Evolutionary conservation across 2,329 filamentous ascomycete genomes (phyloP), one percentile per base, ranked within the genome.

Genomic region (Byssoonygena ceratinophila): DNA sequence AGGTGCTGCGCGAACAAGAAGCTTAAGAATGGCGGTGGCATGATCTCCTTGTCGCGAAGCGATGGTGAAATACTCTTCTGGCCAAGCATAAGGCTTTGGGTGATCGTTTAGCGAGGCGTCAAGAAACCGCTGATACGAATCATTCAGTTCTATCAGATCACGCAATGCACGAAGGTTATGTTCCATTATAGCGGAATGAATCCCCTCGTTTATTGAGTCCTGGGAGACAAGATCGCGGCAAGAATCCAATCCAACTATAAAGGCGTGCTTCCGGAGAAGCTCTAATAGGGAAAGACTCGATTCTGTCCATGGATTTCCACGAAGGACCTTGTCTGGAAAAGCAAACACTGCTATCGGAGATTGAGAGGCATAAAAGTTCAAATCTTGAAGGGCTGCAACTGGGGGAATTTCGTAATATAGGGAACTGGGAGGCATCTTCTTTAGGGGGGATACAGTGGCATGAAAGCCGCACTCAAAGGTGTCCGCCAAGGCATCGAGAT

Each of bases 111-210:
- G 18, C 18, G 9, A 6, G n/a, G 11, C 43, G 11, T 55, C 36
- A 11, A 57, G 43, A 40, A 51, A 48, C 40, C 63, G 62, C 46
- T 59, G 56, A 18, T 57, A 51, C 37, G 60, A 64, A 54, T 69
- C 65, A 47, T 70, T 68, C 5, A 72, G 57, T 47, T 69, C 69
- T 16, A 73, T 61, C 4, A 74, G 60, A 11, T 59, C 60, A 4
- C 59, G 51, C 4, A 73, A 60, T 0, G 66, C 67, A 3, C 54
- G 50, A 1, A 54, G 27, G 31, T 73, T 67, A 9, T 61, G 54
- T 4, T 65, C 59, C 6, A 59, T 27, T 8, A 74, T 65, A 8
- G 72, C 71, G 2, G 60, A 64, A 23, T 62, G 61, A 45, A 74
- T 66, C 7, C 72, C 71, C 25, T 66, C 55, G n/a, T 71, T 67